Percentiles rank a stretch among this genome's conserved stretches.
These are phyloP conservation scores for Aurantiochytrium sp. DNA, from an alignment of 108 stramenopile genomes.

Conservation along the genomic window DNA sequence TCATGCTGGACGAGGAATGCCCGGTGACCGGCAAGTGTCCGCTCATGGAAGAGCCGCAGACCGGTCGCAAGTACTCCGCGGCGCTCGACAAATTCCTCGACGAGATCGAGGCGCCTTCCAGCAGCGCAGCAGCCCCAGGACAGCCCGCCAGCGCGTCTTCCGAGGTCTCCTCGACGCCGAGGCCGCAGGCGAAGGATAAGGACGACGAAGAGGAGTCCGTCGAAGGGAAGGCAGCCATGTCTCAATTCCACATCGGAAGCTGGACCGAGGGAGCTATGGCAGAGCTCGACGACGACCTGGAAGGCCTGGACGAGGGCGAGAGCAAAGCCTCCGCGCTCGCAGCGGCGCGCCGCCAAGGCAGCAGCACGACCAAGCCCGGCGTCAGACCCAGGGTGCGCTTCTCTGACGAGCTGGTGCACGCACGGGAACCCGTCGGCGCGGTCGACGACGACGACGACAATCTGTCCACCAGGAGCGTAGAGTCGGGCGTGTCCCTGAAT, in stretches of 20 bases:
- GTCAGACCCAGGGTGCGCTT: neutral
- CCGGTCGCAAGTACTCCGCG: conserved; percentile 12
- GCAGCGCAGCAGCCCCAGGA: no score
- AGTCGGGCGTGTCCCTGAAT: conserved; percentile 8
- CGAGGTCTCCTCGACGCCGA: no score
- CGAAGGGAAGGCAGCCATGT: neutral
- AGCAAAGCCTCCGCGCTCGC: neutral
- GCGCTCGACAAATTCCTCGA: conserved; percentile 6
- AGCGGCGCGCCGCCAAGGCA: no score
- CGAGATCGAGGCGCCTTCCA: neutral
- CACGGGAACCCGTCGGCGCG: neutral
- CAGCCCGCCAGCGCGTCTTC: no score
- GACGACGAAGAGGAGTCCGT: no score
- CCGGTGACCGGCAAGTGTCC: neutral
- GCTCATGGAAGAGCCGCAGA: conserved; percentile 12
- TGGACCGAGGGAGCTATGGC: neutral
- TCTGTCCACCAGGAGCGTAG: neutral
- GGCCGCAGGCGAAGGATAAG: neutral
- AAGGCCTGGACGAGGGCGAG: neutral
- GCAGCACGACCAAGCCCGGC: neutral
- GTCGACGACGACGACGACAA: neutral
- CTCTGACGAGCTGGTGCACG: neutral
- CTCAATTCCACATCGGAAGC: neutral
- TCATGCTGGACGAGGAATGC: conserved; percentile 14
- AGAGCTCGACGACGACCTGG: neutral